phyloP scores from a whole-genome alignment of 176 grass and related monocot genomes.

The Cenchrus americanus region DNA sequence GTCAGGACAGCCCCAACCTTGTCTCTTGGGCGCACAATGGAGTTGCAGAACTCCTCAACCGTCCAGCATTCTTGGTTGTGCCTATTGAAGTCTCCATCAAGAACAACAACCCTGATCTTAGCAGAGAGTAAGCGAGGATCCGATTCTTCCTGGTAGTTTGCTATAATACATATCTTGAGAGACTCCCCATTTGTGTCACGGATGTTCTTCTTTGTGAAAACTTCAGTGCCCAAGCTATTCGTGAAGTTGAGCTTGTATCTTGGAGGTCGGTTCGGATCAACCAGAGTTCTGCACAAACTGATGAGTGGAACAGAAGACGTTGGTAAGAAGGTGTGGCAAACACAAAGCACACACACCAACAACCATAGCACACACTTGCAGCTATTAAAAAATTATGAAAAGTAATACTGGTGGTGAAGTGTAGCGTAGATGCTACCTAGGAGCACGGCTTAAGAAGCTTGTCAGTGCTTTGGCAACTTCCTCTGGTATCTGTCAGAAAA shows the following conservation, averaged over 20 bases:
- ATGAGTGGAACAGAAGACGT: background rate
- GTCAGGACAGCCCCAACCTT: slow-evolving; percentile 44
- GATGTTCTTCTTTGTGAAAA: slow-evolving; percentile 47
- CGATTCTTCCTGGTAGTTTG: background rate
- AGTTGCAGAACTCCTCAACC: slow-evolving; percentile 32
- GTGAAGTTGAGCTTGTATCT: slow-evolving; percentile 37
- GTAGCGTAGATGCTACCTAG: slow-evolving; percentile 13
- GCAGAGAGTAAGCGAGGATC: slow-evolving; percentile 24
- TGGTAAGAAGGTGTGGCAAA: background rate
- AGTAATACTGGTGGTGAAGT: background rate
- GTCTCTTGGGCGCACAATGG: slow-evolving; percentile 35
- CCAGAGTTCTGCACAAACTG: slow-evolving; percentile 17
- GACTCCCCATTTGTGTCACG: slow-evolving; percentile 3
- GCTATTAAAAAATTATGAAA: background rate
- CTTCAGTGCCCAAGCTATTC: slow-evolving; percentile 29
- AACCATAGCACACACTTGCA: background rate
- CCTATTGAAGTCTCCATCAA: slow-evolving; percentile 46
- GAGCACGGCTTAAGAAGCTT: slow-evolving; percentile 37
- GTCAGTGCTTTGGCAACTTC: slow-evolving; percentile 41
- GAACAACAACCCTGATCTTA: slow-evolving; percentile 59
- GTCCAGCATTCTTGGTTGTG: slow-evolving; percentile 28
- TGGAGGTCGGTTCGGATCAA: slow-evolving; percentile 22
- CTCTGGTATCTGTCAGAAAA: slow-evolving; percentile 37
- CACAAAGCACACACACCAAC: background rate
- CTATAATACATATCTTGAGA: slow-evolving; percentile 31